Percentiles rank a stretch among this genome's conserved stretches.
phyloP scores from a whole-genome alignment of 805 yeast genomes.

The Saturnispora serradocipensis region DNA sequence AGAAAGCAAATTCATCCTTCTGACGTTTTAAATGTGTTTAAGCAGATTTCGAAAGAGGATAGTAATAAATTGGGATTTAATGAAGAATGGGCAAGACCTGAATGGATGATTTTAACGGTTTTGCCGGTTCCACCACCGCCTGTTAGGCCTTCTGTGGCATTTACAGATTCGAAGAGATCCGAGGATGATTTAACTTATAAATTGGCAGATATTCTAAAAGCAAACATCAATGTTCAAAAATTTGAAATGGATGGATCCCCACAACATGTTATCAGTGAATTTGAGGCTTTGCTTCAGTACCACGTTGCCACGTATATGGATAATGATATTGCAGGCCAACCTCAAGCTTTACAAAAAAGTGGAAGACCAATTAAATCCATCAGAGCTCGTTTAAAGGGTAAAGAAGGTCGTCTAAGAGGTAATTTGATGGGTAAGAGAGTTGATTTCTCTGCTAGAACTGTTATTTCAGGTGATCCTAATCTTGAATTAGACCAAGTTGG shows the following conservation, averaged over 20 bases:
- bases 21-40: conserved; percentile 85
- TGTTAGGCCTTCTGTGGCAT: conserved; percentile 96
- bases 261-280: conserved; percentile 94
- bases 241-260: conserved; percentile 99
- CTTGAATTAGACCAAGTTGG: conserved; percentile 97
- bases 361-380: conserved; percentile 98
- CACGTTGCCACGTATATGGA: conserved; percentile 99
- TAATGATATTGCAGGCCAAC: conserved; percentile 99
- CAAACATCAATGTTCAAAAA: conserved; percentile 94
- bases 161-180: conserved; percentile 96
- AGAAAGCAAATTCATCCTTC: conserved; percentile 79
- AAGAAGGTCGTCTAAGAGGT: conserved; percentile 98
- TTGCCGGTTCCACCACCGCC: conserved; percentile 99
- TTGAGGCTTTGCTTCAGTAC: conserved; percentile 89
- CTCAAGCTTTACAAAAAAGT: conserved; percentile 96
- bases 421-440: conserved; percentile 99
- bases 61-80: conserved; percentile 77
- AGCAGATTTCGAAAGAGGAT: conserved; percentile 82
- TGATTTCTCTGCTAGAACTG: conserved; percentile 97
- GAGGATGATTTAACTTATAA: conserved; percentile 98
- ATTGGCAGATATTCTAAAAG: conserved; percentile 92
- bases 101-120: conserved; percentile 96
- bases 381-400: conserved; percentile 99
- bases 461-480: conserved; percentile 98
- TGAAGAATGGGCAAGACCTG: conserved; percentile 96